These are phyloP conservation scores for Conticribra weissflogii DNA, from an alignment of 108 stramenopile species.

Conservation along the genomic window DNA sequence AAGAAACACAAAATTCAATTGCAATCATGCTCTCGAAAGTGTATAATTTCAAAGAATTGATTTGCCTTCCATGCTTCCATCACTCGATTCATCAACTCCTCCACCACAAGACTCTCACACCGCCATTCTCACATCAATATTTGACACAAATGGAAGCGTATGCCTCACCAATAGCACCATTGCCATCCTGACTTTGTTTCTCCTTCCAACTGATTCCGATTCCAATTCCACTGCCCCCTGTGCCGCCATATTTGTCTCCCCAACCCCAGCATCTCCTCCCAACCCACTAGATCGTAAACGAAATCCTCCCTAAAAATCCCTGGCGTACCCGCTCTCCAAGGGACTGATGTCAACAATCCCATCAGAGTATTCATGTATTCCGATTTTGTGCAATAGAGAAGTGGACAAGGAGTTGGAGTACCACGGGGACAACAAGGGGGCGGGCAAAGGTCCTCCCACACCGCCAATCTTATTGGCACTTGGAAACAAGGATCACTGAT, in stretches of 20 bases:
- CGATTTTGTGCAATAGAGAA: constrained; percentile 57
- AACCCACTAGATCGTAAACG: constrained; percentile 42
- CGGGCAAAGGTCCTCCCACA: no score
- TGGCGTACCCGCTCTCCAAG: constrained; percentile 72
- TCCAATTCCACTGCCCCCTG: not conserved
- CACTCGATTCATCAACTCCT: no score
- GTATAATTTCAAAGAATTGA: no score
- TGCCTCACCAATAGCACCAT: not conserved
- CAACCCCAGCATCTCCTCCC: constrained; percentile 51
- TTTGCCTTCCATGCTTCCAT: no score
- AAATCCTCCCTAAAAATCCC: constrained; percentile 82
- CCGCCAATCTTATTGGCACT: not conserved
- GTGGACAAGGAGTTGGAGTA: constrained; percentile 16
- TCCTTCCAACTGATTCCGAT: no score
- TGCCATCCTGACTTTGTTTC: not conserved
- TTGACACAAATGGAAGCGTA: constrained; percentile 43
- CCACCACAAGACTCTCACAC: constrained; percentile 41
- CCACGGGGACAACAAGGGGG: no score
- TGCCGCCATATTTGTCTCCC: not conserved
- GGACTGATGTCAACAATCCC: constrained; percentile 83
- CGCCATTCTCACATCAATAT: constrained; percentile 45
- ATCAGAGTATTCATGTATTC: constrained; percentile 70
- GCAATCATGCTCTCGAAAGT: no score
- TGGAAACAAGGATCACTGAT: constrained; percentile 6
- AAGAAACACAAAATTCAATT: no score